These are phyloP conservation scores for Trichophyton rubrum DNA, from an alignment of 2,329 filamentous ascomycete genomes.

Conservation along the genomic window DNA sequence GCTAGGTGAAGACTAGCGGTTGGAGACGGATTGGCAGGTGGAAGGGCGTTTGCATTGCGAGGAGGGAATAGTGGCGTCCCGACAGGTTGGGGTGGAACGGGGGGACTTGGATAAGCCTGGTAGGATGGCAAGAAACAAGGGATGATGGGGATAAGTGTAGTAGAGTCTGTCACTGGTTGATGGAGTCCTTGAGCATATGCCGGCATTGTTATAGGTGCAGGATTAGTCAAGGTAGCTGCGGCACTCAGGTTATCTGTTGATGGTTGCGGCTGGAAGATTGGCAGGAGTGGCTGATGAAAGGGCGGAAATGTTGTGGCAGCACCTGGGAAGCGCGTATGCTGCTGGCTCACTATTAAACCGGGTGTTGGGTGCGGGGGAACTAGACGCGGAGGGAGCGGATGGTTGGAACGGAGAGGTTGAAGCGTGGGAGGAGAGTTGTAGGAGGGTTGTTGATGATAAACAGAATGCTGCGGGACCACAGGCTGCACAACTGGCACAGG, in stretches of 20 bases:
- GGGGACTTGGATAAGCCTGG: neutral
- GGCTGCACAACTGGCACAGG: neutral
- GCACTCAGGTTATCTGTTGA: neutral
- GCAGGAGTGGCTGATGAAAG: neutral
- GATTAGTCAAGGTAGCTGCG: no score
- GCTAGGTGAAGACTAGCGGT: slow-evolving; percentile 46
- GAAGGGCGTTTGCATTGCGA: slow-evolving; percentile 20
- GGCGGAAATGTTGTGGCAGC: neutral
- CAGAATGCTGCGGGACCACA: neutral
- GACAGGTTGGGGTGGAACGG: slow-evolving; percentile 10
- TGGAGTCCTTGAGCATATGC: neutral
- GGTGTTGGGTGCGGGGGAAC: neutral
- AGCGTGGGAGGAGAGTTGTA: no score
- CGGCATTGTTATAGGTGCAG: neutral
- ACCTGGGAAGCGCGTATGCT: neutral
- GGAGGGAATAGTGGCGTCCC: slow-evolving; percentile 25
- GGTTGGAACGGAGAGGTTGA: neutral
- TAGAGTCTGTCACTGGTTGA: neutral
- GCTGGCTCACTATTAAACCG: neutral
- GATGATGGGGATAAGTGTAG: neutral
- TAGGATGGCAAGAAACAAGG: neutral
- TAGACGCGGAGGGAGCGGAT: neutral
- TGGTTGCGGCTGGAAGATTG: neutral
- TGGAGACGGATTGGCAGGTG: slow-evolving; percentile 35
- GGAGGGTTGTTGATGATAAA: neutral